Conservation (phyloP, 208 protist species). For the Herpetomonas muscarum region DNA sequence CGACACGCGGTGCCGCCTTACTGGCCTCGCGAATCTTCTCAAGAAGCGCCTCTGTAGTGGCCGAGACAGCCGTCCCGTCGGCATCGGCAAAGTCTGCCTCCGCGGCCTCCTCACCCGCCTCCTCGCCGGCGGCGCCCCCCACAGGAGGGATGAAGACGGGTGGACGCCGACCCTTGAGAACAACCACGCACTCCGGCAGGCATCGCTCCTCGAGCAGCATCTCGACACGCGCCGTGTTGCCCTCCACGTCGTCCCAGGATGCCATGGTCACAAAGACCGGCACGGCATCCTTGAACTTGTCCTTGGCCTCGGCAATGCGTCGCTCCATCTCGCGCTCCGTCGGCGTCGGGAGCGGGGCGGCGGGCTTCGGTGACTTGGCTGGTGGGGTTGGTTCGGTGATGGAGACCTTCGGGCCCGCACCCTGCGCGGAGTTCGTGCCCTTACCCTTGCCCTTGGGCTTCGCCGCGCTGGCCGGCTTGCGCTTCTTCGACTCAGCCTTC, state of each 20-base stretch:
- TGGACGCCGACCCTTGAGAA: conserved; percentile 54
- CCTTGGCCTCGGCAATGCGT: conserved; percentile 29
- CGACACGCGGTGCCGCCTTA: conserved; percentile 4
- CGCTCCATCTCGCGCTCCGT: conserved; percentile 31
- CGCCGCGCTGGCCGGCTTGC: conserved; percentile 31
- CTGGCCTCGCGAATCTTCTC: not conserved
- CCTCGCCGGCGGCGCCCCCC: conserved; percentile 2
- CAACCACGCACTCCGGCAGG: conserved; percentile 45
- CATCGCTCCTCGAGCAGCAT: conserved; percentile 31
- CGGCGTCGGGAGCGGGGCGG: conserved; percentile 4
- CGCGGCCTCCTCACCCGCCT: conserved; percentile 12
- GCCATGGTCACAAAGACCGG: conserved; percentile 53
- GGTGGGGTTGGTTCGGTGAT: not conserved
- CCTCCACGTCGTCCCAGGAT: not conserved
- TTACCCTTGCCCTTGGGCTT: conserved; percentile 27
- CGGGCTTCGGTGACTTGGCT: not conserved
- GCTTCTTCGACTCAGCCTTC: conserved; percentile 37
- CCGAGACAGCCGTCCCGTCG: conserved; percentile 1
- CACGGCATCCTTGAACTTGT: conserved; percentile 17
- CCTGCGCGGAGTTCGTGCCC: conserved; percentile 8
- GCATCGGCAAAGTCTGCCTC: conserved; percentile 5
- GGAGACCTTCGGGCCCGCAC: not conserved
- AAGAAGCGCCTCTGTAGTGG: conserved; percentile 5
- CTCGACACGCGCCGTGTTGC: conserved; percentile 15
- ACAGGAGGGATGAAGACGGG: too few species aligned